Percentiles rank a stretch among this genome's conserved stretches.
phyloP scores from a whole-genome alignment of 768 basidiomycete genomes.

The Mycena epipterygia region DNA sequence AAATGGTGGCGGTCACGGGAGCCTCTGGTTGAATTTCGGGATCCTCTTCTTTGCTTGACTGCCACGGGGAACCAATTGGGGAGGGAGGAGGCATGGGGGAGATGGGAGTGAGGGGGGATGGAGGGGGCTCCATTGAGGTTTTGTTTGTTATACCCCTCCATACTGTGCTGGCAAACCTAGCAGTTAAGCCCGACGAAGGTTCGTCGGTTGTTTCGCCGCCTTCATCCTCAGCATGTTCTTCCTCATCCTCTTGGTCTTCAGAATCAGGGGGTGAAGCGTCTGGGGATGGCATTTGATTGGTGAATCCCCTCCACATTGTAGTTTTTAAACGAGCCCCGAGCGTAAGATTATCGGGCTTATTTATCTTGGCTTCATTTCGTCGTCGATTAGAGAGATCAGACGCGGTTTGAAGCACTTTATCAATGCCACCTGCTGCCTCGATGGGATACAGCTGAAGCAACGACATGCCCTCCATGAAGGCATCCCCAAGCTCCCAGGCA shows the following conservation, averaged over 20 bases:
- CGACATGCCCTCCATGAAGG: constrained; percentile 74
- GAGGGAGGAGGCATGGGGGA: constrained; percentile 51
- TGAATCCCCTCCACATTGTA: constrained; percentile 78
- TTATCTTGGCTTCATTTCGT: constrained; percentile 51
- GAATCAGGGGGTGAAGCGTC: constrained; percentile 52
- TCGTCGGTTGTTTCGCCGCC: constrained; percentile 45
- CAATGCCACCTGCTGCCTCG: constrained; percentile 76
- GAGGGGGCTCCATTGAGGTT: constrained; percentile 75
- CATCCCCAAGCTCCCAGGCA: constrained; percentile 69
- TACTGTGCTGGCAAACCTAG: constrained; percentile 71
- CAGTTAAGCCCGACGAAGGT: constrained; percentile 55
- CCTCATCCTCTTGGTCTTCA: constrained; percentile 50
- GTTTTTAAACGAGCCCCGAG: constrained; percentile 70
- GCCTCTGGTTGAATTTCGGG: constrained; percentile 34
- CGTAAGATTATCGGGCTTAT: constrained; percentile 52
- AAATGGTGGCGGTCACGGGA: constrained; percentile 58
- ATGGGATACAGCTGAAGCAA: constrained; percentile 78
- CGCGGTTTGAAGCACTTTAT: constrained; percentile 76
- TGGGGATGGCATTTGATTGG: constrained; percentile 61
- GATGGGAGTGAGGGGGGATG: constrained; percentile 53
- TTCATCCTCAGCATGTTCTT: constrained; percentile 41
- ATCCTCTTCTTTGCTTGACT: constrained; percentile 33
- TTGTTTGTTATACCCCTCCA: constrained; percentile 87
- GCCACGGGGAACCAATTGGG: constrained; percentile 42
- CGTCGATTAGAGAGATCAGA: constrained; percentile 70